These are phyloP conservation scores for Orbilia ellipsospora DNA, from an alignment of 2,329 filamentous ascomycete species.

Conservation along the genomic window DNA sequence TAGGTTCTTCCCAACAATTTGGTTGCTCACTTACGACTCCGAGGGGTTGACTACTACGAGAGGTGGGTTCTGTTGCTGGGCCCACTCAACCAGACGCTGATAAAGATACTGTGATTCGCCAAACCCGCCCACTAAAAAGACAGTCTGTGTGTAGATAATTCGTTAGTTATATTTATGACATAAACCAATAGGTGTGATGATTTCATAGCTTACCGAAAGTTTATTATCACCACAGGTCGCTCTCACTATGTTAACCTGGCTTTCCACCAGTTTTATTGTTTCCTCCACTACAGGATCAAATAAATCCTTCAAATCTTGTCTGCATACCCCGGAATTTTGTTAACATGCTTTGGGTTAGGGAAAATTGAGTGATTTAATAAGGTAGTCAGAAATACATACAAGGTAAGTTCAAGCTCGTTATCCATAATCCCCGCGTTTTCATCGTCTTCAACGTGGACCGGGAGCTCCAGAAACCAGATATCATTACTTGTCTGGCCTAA, in stretches of 20 bases:
- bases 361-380: no score
- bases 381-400: neutral
- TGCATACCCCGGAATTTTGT: neutral
- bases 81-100: constrained; percentile 23
- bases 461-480: constrained; percentile 45
- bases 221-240: no score
- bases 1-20: no score
- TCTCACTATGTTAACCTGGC: constrained; percentile 21
- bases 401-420: constrained; percentile 29
- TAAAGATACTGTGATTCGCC: constrained; percentile 34
- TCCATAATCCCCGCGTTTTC: constrained; percentile 17
- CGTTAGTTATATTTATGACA: no score
- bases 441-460: constrained; percentile 23
- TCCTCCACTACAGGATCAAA: constrained; percentile 54
- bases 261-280: constrained; percentile 49
- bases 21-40: constrained; percentile 43
- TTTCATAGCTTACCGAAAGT: no score
- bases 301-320: constrained; percentile 45
- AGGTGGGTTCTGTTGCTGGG: neutral
- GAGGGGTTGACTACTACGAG: constrained; percentile 29
- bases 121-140: constrained; percentile 38
- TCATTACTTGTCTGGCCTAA: constrained; percentile 27
- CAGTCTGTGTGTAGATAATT: neutral
- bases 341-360: neutral
- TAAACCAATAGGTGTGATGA: no score